Conservation (phyloP, 257 asterid genomes). For the Linaria vulgaris region DNA sequence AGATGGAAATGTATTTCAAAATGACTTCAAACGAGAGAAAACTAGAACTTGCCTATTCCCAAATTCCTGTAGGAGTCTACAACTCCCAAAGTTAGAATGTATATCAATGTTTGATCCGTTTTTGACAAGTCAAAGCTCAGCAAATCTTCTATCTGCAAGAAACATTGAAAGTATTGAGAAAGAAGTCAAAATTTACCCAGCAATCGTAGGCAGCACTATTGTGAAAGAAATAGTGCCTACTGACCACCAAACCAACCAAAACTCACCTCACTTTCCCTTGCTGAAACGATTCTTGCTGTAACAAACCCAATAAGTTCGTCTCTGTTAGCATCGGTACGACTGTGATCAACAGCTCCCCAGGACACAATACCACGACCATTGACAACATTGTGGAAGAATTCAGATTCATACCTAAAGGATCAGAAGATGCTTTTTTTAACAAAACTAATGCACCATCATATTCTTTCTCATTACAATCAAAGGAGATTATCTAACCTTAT, state of each 20-base stretch:
- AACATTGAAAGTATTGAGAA: not conserved
- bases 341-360: constrained; percentile 99
- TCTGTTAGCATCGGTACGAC: constrained; percentile 56
- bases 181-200: not conserved
- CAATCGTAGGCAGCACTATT: too few relatives aligned
- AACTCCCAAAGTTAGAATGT: constrained; percentile 92
- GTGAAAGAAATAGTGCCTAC: constrained; percentile 5
- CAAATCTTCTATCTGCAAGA: constrained; percentile 73
- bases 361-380: constrained; percentile 81
- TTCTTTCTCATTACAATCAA: constrained; percentile 16
- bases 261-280: constrained; percentile 92
- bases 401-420: constrained; percentile 75
- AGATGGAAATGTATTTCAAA: constrained; percentile 9
- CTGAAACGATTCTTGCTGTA: constrained; percentile 72
- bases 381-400: constrained; percentile 88
- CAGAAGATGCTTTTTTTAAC: constrained; percentile 23
- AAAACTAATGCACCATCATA: constrained; percentile 22
- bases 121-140: constrained; percentile 65
- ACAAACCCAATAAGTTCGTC: constrained; percentile 95
- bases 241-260: constrained; percentile 15
- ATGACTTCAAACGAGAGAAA: constrained; percentile 5
- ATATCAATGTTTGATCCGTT: constrained; percentile 71
- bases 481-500: constrained; percentile 57
- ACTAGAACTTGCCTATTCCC: constrained; percentile 68
- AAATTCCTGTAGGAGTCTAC: constrained; percentile 77